phyloP scores from a whole-genome alignment of 257 asterid species.

The Ajuga chamaepitys region DNA sequence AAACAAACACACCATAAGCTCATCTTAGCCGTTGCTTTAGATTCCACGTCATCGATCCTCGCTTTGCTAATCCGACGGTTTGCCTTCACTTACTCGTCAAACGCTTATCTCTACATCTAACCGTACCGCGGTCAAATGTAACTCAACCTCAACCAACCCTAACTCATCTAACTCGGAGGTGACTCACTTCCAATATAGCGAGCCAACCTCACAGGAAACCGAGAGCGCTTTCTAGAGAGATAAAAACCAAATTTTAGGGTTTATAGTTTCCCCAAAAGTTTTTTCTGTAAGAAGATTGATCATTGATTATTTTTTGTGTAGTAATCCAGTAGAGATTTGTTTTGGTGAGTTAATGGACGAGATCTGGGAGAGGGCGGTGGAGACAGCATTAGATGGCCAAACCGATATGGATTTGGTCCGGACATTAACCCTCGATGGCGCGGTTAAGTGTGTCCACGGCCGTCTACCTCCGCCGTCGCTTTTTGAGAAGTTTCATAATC shows the following conservation, averaged over 20 bases:
- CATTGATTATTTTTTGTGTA: background rate
- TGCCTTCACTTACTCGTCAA: constrained; percentile 5
- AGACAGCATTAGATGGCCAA: constrained; percentile 84
- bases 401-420: constrained; percentile 60
- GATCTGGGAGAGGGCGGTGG: constrained; percentile 96
- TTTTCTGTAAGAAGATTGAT: background rate
- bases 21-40: constrained; percentile 31
- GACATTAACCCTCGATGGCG: constrained; percentile 81
- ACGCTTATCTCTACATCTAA: constrained; percentile 13
- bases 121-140: constrained; percentile 37
- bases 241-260: constrained; percentile 15
- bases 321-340: background rate
- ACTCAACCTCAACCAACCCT: constrained; percentile 52
- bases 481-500: constrained; percentile 76
- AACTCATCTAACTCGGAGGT: constrained; percentile 53
- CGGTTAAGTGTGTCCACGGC: constrained; percentile 88
- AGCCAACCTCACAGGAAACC: constrained; percentile 15
- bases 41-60: constrained; percentile 67
- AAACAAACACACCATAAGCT: constrained; percentile 60
- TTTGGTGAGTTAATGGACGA: constrained; percentile 55
- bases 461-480: constrained; percentile 84
- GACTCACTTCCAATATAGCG: constrained; percentile 47
- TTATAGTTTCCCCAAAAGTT: constrained; percentile 10
- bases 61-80: constrained; percentile 29
- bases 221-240: constrained; percentile 26